Evolutionary conservation across 192 early-diverging fungal species (phyloP).

Genomic region (Coemansia sp.): DNA sequence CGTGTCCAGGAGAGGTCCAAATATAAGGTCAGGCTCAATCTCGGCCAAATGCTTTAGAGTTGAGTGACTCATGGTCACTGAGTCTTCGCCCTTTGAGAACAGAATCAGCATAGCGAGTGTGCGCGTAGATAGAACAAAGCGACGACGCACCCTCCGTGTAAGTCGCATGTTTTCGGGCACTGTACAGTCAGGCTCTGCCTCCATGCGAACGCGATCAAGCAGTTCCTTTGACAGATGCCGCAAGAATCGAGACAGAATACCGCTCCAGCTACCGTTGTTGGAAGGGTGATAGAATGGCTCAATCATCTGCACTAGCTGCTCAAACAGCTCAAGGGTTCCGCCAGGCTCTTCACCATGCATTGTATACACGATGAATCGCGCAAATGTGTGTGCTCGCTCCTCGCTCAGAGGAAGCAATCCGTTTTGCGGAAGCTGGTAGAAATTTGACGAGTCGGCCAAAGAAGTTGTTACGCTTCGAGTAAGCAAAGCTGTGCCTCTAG

Average conservation of each 20-base stretch:
- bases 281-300: constrained; percentile 92
- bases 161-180: constrained; percentile 26
- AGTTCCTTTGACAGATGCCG: constrained; percentile 66
- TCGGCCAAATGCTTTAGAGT: constrained; percentile 52
- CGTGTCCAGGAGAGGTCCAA: constrained; percentile 78
- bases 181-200: constrained; percentile 21
- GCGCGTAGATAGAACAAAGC: constrained; percentile 38
- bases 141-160: constrained; percentile 31
- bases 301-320: constrained; percentile 75
- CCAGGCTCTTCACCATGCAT: constrained; percentile 56
- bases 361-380: constrained; percentile 78
- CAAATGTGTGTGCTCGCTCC: constrained; percentile 57
- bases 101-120: constrained; percentile 46
- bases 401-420: constrained; percentile 38
- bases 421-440: constrained; percentile 35
- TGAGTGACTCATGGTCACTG: constrained; percentile 42
- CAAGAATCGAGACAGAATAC: constrained; percentile 67
- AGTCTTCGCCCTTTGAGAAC: constrained; percentile 45
- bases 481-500: constrained; percentile 17
- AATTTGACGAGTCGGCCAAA: constrained; percentile 27
- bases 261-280: constrained; percentile 87
- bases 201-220: constrained; percentile 54
- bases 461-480: constrained; percentile 15
- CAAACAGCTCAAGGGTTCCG: constrained; percentile 61
- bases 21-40: constrained; percentile 72